Evolutionary conservation across 164 flowering plant species (phyloP), one percentile per base, ranked within the genome.

Genomic region (Vitis riparia): DNA sequence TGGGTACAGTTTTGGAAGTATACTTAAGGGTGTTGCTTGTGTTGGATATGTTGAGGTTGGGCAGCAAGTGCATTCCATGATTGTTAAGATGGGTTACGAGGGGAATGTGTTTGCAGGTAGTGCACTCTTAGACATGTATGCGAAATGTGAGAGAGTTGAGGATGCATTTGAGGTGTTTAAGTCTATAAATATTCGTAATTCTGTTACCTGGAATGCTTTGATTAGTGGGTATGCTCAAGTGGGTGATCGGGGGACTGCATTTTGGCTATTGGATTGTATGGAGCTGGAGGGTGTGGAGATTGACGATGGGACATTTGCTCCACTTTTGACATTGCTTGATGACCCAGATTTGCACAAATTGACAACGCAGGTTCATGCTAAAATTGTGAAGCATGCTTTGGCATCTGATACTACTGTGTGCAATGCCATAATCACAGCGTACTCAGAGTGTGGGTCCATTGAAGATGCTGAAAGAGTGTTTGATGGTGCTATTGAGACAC

Each of bases 51-150:
- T 80, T 47, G 60, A 69, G 61, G 59, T 77, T 55, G 97, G 98
- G 60, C 71, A 75, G 65, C 91, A 87, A 55, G 71, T 89, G 44
- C 97, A 91, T 80, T 74, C 88, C 0, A 16, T 77, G 66, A 71
- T 86, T 30, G 55, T 86, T 11, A 93, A 89, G 79, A 81, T 66
- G 60, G 91, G 88, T 27, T 82, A 69, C 62, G 82, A 68, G 37
- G 69, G 29, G 27, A 86, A 90, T 83, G 90, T 91, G 12, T 89
- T 74, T 53, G 72, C 85, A 0, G 86, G 84, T 9, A 90, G 93
- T 76, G 91, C 97, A 0, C 84, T 93, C 62, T 51, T 91, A 78
- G 91, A 89, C 67, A 88, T 91, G 97, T 93, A 93, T 72, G 88
- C 94, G 0, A 90, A 91, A 70, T 89, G 92, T 64, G 62, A 71